Evolutionary conservation across 768 basidiomycete species (phyloP).

Genomic region (Clitopilus hobsonii): DNA sequence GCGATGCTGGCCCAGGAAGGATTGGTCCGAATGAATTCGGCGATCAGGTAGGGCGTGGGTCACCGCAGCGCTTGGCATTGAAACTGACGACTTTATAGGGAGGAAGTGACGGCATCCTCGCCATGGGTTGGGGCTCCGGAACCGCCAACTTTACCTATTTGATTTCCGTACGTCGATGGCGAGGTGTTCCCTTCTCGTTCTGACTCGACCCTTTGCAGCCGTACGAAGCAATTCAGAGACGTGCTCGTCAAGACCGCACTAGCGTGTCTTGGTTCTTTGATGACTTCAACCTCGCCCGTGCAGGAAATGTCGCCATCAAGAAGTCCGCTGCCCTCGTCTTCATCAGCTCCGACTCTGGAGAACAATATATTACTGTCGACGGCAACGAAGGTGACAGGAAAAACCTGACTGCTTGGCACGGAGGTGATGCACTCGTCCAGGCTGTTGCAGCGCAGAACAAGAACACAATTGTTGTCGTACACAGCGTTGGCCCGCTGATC

Average conservation of each 20-base stretch:
- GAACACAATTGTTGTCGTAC: constrained; percentile 69
- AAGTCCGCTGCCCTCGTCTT: constrained; percentile 76
- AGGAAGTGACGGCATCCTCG: constrained; percentile 66
- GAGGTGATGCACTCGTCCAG: constrained; percentile 65
- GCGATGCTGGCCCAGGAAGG: constrained; percentile 57
- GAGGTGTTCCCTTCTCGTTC: neutral
- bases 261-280: constrained; percentile 64
- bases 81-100: constrained; percentile 20
- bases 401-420: constrained; percentile 72
- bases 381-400: constrained; percentile 73
- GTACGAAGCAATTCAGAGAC: constrained; percentile 72
- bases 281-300: constrained; percentile 57
- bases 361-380: constrained; percentile 76
- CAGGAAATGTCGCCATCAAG: constrained; percentile 39
- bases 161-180: constrained; percentile 47
- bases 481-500: constrained; percentile 58
- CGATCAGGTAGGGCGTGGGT: constrained; percentile 47
- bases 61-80: no score
- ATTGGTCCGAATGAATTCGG: constrained; percentile 68
- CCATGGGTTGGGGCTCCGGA: constrained; percentile 93
- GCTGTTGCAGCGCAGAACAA: constrained; percentile 63
- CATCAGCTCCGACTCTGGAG: constrained; percentile 80
- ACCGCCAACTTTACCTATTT: constrained; percentile 78
- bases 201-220: constrained; percentile 39
- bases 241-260: constrained; percentile 64